Conservation (phyloP, 164 flowering plant species). For the Nymphaea colorata region DNA sequence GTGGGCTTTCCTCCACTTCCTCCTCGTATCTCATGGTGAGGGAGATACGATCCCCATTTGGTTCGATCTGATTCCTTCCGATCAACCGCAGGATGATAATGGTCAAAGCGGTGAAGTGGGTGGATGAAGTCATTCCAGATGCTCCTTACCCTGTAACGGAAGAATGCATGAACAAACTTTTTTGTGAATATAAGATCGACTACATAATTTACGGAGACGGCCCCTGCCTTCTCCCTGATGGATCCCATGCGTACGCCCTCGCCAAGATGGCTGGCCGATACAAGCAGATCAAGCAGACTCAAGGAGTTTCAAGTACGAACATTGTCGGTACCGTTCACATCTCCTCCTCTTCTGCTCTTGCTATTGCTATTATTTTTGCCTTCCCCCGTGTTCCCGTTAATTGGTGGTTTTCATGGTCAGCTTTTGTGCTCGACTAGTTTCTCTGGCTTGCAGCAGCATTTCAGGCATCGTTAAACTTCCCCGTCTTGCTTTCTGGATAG, state of each 20-base stretch:
- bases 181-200: conserved; percentile 48
- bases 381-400: no score
- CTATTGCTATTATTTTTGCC: no score
- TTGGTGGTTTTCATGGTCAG: no score
- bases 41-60: no score
- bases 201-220: conserved; percentile 50
- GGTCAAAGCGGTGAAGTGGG: conserved; percentile 84
- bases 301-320: conserved; percentile 64
- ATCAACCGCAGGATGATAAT: conserved; percentile 42
- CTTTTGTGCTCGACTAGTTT: no score
- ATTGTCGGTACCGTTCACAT: conserved; percentile 39
- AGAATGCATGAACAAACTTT: conserved; percentile 54
- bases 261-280: conserved; percentile 64
- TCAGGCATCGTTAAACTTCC: neutral
- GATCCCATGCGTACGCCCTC: conserved; percentile 54
- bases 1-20: no score
- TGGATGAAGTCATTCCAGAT: conserved; percentile 76
- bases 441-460: no score
- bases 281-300: conserved; percentile 62
- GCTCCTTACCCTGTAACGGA: conserved; percentile 75
- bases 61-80: conserved; percentile 2
- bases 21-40: no score
- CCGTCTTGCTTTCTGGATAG: no score
- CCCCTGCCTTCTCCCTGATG: conserved; percentile 62
- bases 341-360: conserved; percentile 1